Base-by-base conservation (phyloP, 768 basidiomycete species). In the Harrya chromipes region DNA sequence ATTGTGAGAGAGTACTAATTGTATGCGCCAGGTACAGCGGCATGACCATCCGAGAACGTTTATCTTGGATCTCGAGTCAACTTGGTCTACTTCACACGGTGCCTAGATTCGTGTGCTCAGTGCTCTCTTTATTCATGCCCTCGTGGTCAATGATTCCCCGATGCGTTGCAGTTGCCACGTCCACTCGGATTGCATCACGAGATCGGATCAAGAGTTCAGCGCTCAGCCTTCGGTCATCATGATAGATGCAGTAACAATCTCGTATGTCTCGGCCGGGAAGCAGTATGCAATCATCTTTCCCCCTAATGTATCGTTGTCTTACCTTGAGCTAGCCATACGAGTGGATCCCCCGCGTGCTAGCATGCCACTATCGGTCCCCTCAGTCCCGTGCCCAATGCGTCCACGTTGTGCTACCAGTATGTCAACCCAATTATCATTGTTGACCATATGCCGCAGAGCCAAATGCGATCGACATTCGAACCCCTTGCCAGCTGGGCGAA, bases 401-500 rank as follows among this genome's bases (percentile, higher is more conserved):
- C 37, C 40, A 37, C 40, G 27, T 39, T 26, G 34, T 23, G 4
- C 21, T 26, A 12, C 33, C 17, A 5, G 41, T 7, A 11, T 43
- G 31, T 35, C 19, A 20, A 20, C 14, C 21, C 8, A 14, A 20
- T 46, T 16, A 16, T 35, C 49, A 46, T n/a, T 26, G 29, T 7
- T 16, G 6, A 13, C 33, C 43, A 40, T 41, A 43, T 40, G 13
- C 40, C 7, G 11, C 20, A 35, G 16, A 40, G 16, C 4, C 31
- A 29, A 13, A 33, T 7, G 38, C 23, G 1, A 35, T 47, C 41
- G 24, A 39, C 24, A 42, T 49, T 43, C 17, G 34, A 40, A 17
- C 42, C 46, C 24, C 11, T 34, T 54, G 38, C 40, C 47, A 43
- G 36, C 47, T 40, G 40, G 50, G 59, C 47, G 56, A 58, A 60